phyloP scores from a whole-genome alignment of 371 early-diverging fungal species.

The Lichtheimia ramosa region DNA sequence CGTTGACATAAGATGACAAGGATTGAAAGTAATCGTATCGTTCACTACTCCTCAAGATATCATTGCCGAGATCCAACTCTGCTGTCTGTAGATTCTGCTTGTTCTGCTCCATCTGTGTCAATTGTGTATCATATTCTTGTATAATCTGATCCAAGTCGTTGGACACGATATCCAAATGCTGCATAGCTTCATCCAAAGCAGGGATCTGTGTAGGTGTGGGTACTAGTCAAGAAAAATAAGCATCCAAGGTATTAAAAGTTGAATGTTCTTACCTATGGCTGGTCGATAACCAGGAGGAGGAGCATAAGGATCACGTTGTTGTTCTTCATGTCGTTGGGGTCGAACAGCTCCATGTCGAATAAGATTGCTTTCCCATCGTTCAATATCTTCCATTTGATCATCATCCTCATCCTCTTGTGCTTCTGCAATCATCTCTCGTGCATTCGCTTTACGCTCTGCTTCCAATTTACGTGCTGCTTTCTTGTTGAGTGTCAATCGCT shows the following conservation, averaged over 20 bases:
- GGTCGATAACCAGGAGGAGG: constrained; percentile 33
- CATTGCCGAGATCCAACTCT: constrained; percentile 39
- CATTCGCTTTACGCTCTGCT: constrained; percentile 38
- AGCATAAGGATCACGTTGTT: constrained; percentile 17
- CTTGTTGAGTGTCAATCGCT: constrained; percentile 40
- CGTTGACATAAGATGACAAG: constrained; percentile 57
- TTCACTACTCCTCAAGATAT: constrained; percentile 46
- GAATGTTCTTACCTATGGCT: constrained; percentile 32
- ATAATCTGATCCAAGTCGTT: constrained; percentile 31
- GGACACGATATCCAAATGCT: constrained; percentile 33
- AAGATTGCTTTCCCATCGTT: constrained; percentile 69
- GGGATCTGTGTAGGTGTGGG: constrained; percentile 55
- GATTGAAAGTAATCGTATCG: constrained; percentile 72
- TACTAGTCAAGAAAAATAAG: constrained; percentile 35
- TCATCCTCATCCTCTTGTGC: constrained; percentile 54
- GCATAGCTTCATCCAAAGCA: constrained; percentile 45
- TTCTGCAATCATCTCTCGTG: constrained; percentile 58
- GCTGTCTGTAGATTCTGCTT: constrained; percentile 32
- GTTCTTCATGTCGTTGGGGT: constrained; percentile 21
- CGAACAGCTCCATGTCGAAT: constrained; percentile 62
- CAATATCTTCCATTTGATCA: constrained; percentile 58
- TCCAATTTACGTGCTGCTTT: constrained; percentile 36
- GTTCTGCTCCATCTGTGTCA: constrained; percentile 47
- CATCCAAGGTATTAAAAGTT: no score
- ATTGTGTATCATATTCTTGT: constrained; percentile 45